Percentiles rank a stretch among this genome's conserved stretches.
Evolutionary conservation across 371 early-diverging fungal genomes (phyloP).

Genomic region (Rhizomucor miehei): DNA sequence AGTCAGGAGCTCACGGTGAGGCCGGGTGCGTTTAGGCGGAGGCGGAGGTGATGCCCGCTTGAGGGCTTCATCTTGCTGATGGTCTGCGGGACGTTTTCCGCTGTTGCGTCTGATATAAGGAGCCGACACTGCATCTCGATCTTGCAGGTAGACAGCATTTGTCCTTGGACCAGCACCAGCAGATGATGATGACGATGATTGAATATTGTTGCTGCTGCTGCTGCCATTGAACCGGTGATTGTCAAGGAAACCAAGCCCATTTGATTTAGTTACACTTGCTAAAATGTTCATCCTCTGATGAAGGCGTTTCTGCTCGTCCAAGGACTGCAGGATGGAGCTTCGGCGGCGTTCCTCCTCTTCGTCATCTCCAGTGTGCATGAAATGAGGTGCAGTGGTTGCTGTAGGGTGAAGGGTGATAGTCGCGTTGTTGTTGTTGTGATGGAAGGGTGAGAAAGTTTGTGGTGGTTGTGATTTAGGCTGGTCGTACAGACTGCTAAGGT

Average conservation of each 20-base stretch:
- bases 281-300: conserved; percentile 11
- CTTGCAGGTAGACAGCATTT: neutral
- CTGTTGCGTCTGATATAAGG: neutral
- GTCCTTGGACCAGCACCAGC: neutral
- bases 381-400: neutral
- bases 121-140: neutral
- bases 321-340: conserved; percentile 29
- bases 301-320: conserved; percentile 36
- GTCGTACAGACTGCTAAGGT: no score
- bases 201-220: neutral
- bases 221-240: neutral
- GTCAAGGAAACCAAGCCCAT: neutral
- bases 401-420: no score
- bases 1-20: conserved; percentile 68
- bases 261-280: neutral
- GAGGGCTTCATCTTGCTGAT: neutral
- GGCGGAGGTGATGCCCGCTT: neutral
- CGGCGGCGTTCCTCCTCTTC: conserved; percentile 33
- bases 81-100: no score
- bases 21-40: conserved; percentile 19
- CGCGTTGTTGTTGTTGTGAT: no score
- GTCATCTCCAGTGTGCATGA: conserved; percentile 11
- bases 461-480: neutral
- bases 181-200: neutral
- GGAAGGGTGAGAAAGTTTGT: neutral